phyloP scores from a whole-genome alignment of 371 early-diverging fungal genomes.

The Phascolomyces articulosus region DNA sequence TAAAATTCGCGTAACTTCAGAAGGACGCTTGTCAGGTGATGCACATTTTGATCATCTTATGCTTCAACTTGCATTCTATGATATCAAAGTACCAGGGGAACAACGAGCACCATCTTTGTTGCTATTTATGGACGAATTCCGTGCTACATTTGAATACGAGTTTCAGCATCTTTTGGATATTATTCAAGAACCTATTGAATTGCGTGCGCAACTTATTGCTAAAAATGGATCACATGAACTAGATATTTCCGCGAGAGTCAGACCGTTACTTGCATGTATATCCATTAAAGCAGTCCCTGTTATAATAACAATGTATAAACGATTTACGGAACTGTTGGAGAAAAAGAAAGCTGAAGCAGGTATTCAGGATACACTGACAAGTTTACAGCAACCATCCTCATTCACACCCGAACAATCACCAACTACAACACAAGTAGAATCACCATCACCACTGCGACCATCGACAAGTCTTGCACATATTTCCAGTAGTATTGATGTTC shows the following conservation, averaged over 20 bases:
- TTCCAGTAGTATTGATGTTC: constrained; percentile 6
- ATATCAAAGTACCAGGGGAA: constrained; percentile 5
- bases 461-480: background rate
- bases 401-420: background rate
- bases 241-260: constrained; percentile 17
- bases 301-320: constrained; percentile 57
- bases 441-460: constrained; percentile 1
- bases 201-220: constrained; percentile 21
- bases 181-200: constrained; percentile 37
- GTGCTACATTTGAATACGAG: constrained; percentile 66
- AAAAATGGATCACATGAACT: constrained; percentile 15
- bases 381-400: background rate
- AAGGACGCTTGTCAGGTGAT: constrained; percentile 65
- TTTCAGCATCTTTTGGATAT: constrained; percentile 68
- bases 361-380: background rate
- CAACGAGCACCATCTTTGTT: constrained; percentile 15
- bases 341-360: constrained; percentile 59
- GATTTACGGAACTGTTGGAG: constrained; percentile 56
- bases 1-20: constrained; percentile 44
- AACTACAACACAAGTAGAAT: background rate
- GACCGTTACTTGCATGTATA: constrained; percentile 37
- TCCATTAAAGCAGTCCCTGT: constrained; percentile 71
- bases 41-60: constrained; percentile 37
- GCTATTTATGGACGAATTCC: constrained; percentile 33
- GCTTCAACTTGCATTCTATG: constrained; percentile 19